Base-by-base conservation (phyloP, 1,284 basidiomycete genomes). In the Mycena sp. region DNA sequence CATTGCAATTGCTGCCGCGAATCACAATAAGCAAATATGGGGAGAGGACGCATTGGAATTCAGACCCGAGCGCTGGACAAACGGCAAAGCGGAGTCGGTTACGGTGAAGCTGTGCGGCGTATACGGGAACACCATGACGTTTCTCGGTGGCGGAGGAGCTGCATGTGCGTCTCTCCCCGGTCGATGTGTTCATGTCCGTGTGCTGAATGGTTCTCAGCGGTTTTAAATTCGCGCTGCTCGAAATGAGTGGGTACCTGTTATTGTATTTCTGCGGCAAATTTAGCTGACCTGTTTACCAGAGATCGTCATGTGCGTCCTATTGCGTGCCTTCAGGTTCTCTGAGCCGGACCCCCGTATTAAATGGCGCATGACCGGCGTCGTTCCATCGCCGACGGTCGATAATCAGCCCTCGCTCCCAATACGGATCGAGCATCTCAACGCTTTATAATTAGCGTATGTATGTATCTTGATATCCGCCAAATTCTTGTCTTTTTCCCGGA, bases 251-350 rank as follows among this genome's bases (percentile, higher is more conserved):
- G 60, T 44, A n/a, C n/a, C n/a, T n/a, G 35, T 10, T 16, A 17
- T 17, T 46, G 21, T 6, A 7, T 17, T 2, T 44, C 25, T 25
- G 17, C 11, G 14, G 52, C 7, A n/a, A n/a, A n/a, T n/a, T n/a
- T n/a, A n/a, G 10, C 40, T 45, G 16, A 61, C n/a, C n/a, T 35
- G n/a, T 30, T 19, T n/a, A 41, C 12, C 54, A 73, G 72, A 73
- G 56, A 45, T 70, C 51, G 67, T 71, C 0, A 56, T 70, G 1
- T 68, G 60, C 17, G 51, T 68, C 2, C 64, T 73, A 4, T 38
- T 77, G 4, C 65, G 71, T 35, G 61, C 63, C 1, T 72, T 76
- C 61, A 58, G 65, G 19, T 74, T 77, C n/a, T 55, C 51, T n/a
- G n/a, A n/a, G n/a, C n/a, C n/a, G n/a, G n/a, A n/a, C n/a, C n/a